phyloP scores from a whole-genome alignment of 176 grass and related monocot genomes.

The Ananas comosus region DNA sequence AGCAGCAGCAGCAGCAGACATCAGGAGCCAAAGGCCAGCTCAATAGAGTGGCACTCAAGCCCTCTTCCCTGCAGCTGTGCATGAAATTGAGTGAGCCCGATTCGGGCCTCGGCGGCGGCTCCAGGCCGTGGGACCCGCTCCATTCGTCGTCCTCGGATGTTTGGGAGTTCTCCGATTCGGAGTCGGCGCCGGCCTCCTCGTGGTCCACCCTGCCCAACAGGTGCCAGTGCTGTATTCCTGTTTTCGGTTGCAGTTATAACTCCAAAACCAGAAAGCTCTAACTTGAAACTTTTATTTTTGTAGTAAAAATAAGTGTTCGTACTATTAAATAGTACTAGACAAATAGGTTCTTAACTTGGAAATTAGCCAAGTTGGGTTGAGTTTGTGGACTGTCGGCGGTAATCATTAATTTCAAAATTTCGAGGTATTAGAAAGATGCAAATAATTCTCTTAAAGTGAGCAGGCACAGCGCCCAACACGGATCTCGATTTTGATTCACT shows the following conservation, averaged over 20 bases:
- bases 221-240: background rate
- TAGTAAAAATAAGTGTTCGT: too few relatives aligned
- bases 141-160: constrained; percentile 49
- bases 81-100: constrained; percentile 36
- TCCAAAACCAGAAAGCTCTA: too few relatives aligned
- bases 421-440: too few relatives aligned
- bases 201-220: constrained; percentile 90
- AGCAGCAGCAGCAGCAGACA: background rate
- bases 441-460: too few relatives aligned
- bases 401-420: background rate
- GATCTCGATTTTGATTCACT: too few relatives aligned
- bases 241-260: background rate
- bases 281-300: too few relatives aligned
- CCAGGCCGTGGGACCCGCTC: constrained; percentile 42
- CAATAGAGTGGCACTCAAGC: constrained; percentile 24
- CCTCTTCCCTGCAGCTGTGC: constrained; percentile 63
- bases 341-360: too few relatives aligned
- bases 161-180: constrained; percentile 88
- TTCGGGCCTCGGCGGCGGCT: constrained; percentile 19
- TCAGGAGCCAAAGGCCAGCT: background rate
- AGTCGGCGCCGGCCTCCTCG: constrained; percentile 74
- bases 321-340: too few relatives aligned
- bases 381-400: background rate
- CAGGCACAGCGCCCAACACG: too few relatives aligned
- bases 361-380: background rate